Conservation (phyloP, 305 asterid genomes). For the Fraxinus sp. region DNA sequence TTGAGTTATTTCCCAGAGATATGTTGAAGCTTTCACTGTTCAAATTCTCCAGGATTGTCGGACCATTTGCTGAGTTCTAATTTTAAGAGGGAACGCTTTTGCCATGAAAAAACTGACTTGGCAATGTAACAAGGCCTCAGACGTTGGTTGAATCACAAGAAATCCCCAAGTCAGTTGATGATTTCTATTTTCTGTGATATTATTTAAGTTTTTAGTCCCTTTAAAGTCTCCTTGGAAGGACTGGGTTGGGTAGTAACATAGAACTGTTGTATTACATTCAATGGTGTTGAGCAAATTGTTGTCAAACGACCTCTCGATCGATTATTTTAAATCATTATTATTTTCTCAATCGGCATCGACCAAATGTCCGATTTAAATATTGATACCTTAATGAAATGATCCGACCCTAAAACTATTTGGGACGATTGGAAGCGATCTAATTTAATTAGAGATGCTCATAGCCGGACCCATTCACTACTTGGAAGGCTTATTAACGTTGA, state of each 20-base stretch:
- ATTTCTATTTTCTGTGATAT: conserved; percentile 59
- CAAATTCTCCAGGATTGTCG: conserved; percentile 70
- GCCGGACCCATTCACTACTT: too few relatives aligned
- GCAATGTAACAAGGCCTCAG: conserved; percentile 69
- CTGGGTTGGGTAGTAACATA: conserved; percentile 56
- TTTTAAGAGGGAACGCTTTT: conserved; percentile 69
- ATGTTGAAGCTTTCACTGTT: conserved; percentile 54
- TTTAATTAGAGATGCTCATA: too few relatives aligned
- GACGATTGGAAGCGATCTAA: too few relatives aligned
- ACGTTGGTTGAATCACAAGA: conserved; percentile 64
- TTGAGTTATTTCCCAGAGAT: conserved; percentile 67
- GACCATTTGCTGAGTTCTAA: conserved; percentile 50
- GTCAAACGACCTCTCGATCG: too few relatives aligned
- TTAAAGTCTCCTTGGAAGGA: conserved; percentile 65
- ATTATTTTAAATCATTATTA: too few relatives aligned
- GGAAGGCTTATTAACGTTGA: too few relatives aligned
- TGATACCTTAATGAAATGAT: too few relatives aligned
- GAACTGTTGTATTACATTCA: too few relatives aligned
- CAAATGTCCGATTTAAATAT: too few relatives aligned
- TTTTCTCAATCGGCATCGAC: too few relatives aligned
- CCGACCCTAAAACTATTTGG: too few relatives aligned
- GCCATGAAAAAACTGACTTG: conserved; percentile 58
- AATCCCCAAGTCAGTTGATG: conserved; percentile 52
- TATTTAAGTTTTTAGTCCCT: conserved; percentile 64
- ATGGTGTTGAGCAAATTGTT: too few relatives aligned